phyloP scores from a whole-genome alignment of 2,329 filamentous ascomycete genomes.

The Tolypocladium endophyticum region DNA sequence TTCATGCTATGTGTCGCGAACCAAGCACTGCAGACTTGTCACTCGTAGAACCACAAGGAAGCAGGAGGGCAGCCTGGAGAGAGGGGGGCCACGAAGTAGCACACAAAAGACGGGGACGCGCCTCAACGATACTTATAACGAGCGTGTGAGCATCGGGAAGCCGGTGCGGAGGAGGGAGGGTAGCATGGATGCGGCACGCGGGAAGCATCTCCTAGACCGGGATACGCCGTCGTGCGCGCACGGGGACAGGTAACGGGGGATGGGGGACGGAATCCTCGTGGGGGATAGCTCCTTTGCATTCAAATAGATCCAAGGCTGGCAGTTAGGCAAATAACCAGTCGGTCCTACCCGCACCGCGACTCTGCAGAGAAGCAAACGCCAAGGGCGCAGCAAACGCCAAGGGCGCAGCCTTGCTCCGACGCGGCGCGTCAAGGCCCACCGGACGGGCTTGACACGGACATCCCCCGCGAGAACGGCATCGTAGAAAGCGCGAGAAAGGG shows the following conservation, averaged over 20 bases:
- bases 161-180: not conserved
- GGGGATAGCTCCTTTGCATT: not conserved
- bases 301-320: not conserved
- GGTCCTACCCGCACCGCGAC: not conserved
- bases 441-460: not conserved
- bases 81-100: not conserved
- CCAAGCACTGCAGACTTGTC: not conserved
- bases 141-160: not conserved
- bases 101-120: not conserved
- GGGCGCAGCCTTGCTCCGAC: not conserved
- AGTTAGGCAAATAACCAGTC: not conserved
- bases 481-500: not conserved
- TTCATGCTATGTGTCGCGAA: constrained; percentile 6
- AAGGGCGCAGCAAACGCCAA: not conserved
- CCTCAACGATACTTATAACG: not conserved
- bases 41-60: not conserved
- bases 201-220: not conserved
- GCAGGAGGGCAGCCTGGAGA: not conserved
- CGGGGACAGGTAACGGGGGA: not conserved
- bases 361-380: not conserved
- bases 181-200: not conserved
- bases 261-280: not conserved
- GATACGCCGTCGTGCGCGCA: not conserved
- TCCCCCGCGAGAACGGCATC: not conserved
- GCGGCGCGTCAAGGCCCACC: not conserved